Evolutionary conservation across 257 asterid genomes (phyloP).

Genomic region (Nicotiana obtusifolia): DNA sequence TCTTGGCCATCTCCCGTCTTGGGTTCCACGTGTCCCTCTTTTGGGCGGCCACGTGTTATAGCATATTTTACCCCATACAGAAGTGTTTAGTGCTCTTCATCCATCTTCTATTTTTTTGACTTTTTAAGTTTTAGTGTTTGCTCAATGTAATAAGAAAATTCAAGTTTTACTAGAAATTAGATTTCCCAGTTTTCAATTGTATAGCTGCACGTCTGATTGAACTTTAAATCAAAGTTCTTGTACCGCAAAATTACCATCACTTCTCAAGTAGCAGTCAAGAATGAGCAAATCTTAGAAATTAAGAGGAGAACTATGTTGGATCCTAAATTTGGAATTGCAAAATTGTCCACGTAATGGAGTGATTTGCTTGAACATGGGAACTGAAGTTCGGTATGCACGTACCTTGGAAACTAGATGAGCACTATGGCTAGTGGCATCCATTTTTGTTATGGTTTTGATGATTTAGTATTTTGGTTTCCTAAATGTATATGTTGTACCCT

Average conservation of each 20-base stretch:
- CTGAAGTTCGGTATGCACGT: background rate
- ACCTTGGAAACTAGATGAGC: background rate
- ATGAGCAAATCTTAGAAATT: background rate
- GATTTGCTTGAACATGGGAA: slow-evolving; percentile 19
- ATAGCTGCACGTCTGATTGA: background rate
- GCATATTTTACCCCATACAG: too few relatives aligned
- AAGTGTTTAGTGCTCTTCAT: too few relatives aligned
- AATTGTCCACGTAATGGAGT: background rate
- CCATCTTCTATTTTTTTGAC: too few relatives aligned
- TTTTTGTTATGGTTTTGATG: slow-evolving; percentile 14
- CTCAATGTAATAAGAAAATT: background rate
- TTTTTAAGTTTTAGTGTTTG: background rate
- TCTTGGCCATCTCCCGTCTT: too few relatives aligned
- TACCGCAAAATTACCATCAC: background rate
- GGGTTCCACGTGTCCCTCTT: too few relatives aligned
- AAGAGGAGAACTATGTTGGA: background rate
- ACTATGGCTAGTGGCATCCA: slow-evolving; percentile 9
- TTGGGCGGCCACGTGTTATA: too few relatives aligned
- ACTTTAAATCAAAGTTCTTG: background rate
- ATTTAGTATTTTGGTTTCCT: slow-evolving; percentile 30
- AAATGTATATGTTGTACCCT: slow-evolving; percentile 16
- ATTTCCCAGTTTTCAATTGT: too few relatives aligned
- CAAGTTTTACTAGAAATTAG: too few relatives aligned
- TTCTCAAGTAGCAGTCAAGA: background rate
- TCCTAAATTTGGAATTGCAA: background rate